These are phyloP conservation scores for Hypoxylon crocopeplum DNA, from an alignment of 495 filamentous ascomycete species.

Conservation along the genomic window DNA sequence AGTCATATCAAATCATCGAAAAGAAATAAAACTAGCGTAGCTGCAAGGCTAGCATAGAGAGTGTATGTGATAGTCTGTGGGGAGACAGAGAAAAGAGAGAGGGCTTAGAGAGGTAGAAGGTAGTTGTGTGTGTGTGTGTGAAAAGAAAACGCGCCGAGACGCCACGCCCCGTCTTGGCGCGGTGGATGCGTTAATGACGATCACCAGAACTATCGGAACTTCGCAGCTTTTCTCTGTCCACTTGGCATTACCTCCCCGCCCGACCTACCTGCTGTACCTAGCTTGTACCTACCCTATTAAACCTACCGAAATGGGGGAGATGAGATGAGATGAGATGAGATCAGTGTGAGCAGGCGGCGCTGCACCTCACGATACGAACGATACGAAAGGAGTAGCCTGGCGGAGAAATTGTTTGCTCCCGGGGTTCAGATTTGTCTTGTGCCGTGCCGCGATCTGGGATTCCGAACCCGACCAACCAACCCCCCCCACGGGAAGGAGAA, in stretches of 20 bases:
- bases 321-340: not conserved
- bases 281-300: conserved; percentile 15
- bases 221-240: conserved; percentile 32
- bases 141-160: conserved; percentile 10
- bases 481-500: not conserved
- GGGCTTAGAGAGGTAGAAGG: not conserved
- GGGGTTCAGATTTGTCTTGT: no score
- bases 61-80: not conserved
- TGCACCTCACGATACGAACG: conserved; percentile 19
- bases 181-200: conserved; percentile 40
- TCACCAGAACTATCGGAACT: conserved; percentile 44
- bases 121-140: no score
- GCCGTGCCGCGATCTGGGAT: conserved; percentile 3
- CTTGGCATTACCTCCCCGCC: no score
- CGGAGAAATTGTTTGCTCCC: not conserved
- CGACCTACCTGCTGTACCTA: conserved; percentile 18
- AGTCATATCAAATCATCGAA: no score
- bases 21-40: conserved; percentile 4
- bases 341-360: no score
- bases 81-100: no score
- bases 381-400: not conserved
- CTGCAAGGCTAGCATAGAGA: conserved; percentile 5
- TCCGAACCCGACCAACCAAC: not conserved
- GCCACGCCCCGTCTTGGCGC: conserved; percentile 27
- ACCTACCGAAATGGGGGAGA: not conserved